phyloP scores from a whole-genome alignment of 139 green algal species.

The Tetraselmis chui region DNA sequence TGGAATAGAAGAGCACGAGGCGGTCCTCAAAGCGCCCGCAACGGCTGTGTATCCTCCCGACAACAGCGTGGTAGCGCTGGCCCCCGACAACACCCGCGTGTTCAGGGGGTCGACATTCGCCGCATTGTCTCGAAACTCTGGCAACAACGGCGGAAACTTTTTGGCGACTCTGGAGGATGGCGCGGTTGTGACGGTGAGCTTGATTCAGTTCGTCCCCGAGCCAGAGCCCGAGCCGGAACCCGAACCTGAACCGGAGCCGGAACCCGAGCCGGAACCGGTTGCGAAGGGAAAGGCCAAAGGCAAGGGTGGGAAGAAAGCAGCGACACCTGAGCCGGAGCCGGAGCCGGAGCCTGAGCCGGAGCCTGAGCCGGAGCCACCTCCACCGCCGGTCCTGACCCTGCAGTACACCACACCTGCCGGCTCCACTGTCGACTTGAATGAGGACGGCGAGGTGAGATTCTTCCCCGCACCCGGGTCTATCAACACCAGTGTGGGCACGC shows the following conservation, averaged over 20 bases:
- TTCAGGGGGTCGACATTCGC: neutral
- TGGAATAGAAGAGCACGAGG: neutral
- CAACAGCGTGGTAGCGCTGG: neutral
- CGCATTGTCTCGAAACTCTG: neutral
- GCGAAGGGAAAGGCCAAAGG: neutral
- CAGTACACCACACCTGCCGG: neutral
- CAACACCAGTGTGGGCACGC: neutral
- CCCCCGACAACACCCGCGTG: neutral
- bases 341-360: neutral
- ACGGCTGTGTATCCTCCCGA: neutral
- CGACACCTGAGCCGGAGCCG: neutral
- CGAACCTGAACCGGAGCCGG: neutral
- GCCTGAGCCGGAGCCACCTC: neutral
- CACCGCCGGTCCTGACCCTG: neutral
- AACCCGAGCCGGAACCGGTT: neutral
- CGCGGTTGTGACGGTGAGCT: neutral
- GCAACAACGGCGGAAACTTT: neutral
- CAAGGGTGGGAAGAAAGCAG: neutral
- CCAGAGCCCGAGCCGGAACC: neutral
- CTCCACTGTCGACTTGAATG: neutral
- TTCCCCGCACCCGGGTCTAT: neutral
- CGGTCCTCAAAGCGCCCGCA: neutral
- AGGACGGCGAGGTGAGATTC: neutral
- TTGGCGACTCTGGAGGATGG: neutral
- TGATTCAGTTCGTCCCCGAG: neutral